Base-by-base conservation (phyloP, 1,139 yeast species). In the Geotrichum siamense region DNA sequence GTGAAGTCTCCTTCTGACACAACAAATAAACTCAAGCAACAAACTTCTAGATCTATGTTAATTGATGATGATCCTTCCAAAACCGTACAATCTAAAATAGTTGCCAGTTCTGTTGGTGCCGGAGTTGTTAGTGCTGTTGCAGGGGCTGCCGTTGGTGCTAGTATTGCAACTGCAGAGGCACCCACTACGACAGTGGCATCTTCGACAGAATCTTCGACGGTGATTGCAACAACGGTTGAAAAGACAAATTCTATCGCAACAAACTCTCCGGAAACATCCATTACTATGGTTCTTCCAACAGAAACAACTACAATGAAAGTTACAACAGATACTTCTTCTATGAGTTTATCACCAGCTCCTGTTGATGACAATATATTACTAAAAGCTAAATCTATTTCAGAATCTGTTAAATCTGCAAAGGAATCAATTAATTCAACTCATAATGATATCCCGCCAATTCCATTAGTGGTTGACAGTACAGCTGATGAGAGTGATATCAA, bases 101-200 rank as follows among this genome's bases (percentile, higher is more conserved):
- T 13, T 16, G 6, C 28, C 22, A 26, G 4, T 20, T 13, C 29
- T 17, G 39, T 28, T 13, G 23, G 30, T 3, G 16, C 38, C n/a
- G 15, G 25, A 12, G 27, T 33, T 2, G 38, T 40, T 3, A 16
- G 25, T 16, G 6, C 40, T 21, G 37, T 22, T 2, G 32, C 39
- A 9, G 25, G 36, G 20, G 23, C 17, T 3, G n/a, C 34, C 16
- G 13, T 17, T 12, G 23, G 25, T n/a, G 30, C 41, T 10, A 38
- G 31, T 17, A 6, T 36, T 17, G 25, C 38, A 39, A 22, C 38
- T n/a, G 30, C 37, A 31, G 38, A 22, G 9, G 21, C 32, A 31
- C 8, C 35, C 19, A 16, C 37, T 20, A 17, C 37, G 21, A 26
- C 26, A 5, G 8, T 5, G 21, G 5, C 26, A n/a, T 3, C 42